Conservation (phyloP, 345 rosid genomes). For the Eucalyptus melliodora region DNA sequence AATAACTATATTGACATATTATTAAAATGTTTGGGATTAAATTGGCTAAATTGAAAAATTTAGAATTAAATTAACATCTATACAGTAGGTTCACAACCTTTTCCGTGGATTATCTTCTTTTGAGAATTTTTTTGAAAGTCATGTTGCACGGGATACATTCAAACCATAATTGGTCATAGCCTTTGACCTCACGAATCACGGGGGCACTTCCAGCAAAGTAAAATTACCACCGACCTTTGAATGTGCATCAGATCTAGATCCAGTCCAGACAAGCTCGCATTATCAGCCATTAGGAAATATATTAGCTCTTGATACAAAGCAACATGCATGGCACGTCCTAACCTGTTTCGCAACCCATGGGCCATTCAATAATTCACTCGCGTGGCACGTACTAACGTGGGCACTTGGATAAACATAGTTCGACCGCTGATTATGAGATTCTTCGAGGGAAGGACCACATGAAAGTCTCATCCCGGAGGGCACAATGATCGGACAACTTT, state of each 20-base stretch:
- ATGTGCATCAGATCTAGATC: accelerated
- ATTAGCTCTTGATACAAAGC: not conserved
- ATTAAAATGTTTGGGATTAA: too few relatives aligned
- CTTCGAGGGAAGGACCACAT: not conserved
- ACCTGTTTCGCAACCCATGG: not conserved
- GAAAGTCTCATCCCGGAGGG: not conserved
- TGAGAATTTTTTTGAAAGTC: not conserved
- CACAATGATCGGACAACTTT: not conserved
- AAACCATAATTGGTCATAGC: not conserved
- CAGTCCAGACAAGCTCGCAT: not conserved
- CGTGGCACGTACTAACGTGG: not conserved
- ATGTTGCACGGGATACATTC: accelerated
- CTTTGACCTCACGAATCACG: not conserved
- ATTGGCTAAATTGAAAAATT: accelerated
- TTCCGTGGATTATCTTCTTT: accelerated
- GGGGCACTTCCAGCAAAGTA: not conserved
- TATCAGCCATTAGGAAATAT: not conserved
- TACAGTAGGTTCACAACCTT: too few relatives aligned
- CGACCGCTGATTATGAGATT: not conserved
- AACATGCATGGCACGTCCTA: not conserved
- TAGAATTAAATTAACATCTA: not conserved
- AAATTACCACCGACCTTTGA: not conserved
- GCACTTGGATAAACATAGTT: not conserved
- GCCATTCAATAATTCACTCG: not conserved
- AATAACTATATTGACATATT: accelerated